Evolutionary conservation across 805 yeast species (phyloP).

Genomic region (Lipomyces starkeyi): DNA sequence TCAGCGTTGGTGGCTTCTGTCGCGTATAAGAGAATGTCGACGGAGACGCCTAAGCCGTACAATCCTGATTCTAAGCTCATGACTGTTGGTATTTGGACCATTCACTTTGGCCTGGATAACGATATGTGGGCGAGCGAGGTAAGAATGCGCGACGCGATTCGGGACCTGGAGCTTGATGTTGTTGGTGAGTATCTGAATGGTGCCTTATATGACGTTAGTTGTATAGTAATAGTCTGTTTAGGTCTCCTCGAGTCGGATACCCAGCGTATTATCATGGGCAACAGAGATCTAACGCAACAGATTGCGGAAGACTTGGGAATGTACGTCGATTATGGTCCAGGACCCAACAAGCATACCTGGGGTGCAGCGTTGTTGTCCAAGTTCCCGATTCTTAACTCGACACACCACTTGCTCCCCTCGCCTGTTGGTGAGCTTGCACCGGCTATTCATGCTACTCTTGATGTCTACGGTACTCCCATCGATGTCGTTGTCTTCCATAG

Average conservation of each 20-base stretch:
- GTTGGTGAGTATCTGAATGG: slow-evolving; percentile 47
- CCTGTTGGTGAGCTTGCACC: slow-evolving; percentile 99
- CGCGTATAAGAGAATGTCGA: slow-evolving; percentile 62
- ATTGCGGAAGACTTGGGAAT: slow-evolving; percentile 90
- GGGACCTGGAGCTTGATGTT: slow-evolving; percentile 87
- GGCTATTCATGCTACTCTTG: slow-evolving; percentile 94
- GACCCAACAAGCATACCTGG: slow-evolving; percentile 98
- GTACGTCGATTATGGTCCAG: slow-evolving; percentile 97
- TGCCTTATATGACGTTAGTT: neutral
- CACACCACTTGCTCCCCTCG: slow-evolving; percentile 90
- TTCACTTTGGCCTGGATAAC: slow-evolving; percentile 95
- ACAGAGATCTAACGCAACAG: slow-evolving; percentile 89
- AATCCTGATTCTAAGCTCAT: slow-evolving; percentile 71
- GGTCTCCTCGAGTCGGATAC: slow-evolving; percentile 94
- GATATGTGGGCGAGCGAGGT: slow-evolving; percentile 97
- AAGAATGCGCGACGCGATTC: slow-evolving; percentile 81
- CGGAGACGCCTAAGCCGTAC: slow-evolving; percentile 67
- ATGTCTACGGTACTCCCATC: slow-evolving; percentile 82
- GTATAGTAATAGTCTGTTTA: neutral
- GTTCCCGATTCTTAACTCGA: slow-evolving; percentile 89
- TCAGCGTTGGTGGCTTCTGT: slow-evolving; percentile 57
- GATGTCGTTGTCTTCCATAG: slow-evolving; percentile 97
- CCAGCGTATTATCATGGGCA: slow-evolving; percentile 91
- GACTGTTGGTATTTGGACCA: slow-evolving; percentile 98
- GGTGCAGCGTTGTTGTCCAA: slow-evolving; percentile 91